Base-by-base conservation (phyloP, 176 grass and related monocot species). In the Puya raimondii region DNA sequence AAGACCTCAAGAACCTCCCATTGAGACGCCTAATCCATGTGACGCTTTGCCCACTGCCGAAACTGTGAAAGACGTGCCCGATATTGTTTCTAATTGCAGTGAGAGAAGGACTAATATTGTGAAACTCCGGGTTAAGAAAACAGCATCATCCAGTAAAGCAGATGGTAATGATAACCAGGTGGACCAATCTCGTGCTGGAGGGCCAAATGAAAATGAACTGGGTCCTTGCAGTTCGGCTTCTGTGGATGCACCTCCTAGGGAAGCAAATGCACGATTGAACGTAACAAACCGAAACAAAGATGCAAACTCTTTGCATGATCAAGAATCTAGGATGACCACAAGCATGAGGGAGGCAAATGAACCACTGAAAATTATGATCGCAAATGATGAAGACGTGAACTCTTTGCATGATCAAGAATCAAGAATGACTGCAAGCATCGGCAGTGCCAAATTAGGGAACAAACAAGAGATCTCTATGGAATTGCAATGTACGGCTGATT, bases 191-290 rank as follows among this genome's bases (percentile, higher is more conserved):
- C 86, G 76, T 54, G 88, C 72, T 79, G 74, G 78, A 71, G 74
- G 78, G 68, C 85, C 68, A 83, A 96, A 85, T 72, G 86, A 87
- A 79, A 89, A 81, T 49, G 94, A 92, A 72, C 64, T 23, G 6
- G 94, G 84, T 66, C 89, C 89, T 69, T 92, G 89, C 82, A 97
- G 89, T 76, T 92, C 94, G 16, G 86, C 92, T 50, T 97, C 94
- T 8, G 94, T 97, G 54, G 94, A 97, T 85, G 94, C 94, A 25
- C 89, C 94, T 23, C 84, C 76, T 66, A 84, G 72, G 80, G 78
- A 53, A 54, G 49, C 81, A 70, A 88, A 78, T 66, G 89, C 79
- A 64, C 78, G 56, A 76, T 64, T 82, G 53, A 96, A 85, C 72
- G 18, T 85, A 67, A 88, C 78, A 54, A 86, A 80, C 81, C 75